These are phyloP conservation scores for Arthrobotrys sphaeroides DNA, from an alignment of 2,329 filamentous ascomycete species.

Conservation along the genomic window DNA sequence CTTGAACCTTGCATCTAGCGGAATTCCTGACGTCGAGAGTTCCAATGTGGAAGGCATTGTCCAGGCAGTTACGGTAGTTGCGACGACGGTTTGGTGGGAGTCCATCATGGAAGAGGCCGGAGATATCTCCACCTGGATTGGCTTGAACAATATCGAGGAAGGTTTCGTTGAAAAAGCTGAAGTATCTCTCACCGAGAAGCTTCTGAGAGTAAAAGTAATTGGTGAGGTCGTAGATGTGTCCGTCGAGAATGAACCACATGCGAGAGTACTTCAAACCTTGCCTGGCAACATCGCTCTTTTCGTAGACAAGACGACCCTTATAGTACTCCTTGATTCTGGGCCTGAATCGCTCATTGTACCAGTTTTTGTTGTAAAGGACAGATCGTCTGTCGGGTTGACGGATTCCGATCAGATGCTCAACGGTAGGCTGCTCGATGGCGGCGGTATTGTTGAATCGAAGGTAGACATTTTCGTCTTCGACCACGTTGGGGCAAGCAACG, in stretches of 20 bases:
- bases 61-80: slow-evolving; percentile 81
- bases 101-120: slow-evolving; percentile 69
- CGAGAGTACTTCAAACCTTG: slow-evolving; percentile 75
- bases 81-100: slow-evolving; percentile 64
- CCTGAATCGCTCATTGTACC: slow-evolving; percentile 80
- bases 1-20: slow-evolving; percentile 83
- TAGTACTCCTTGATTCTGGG: slow-evolving; percentile 85
- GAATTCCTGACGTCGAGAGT: slow-evolving; percentile 83
- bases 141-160: slow-evolving; percentile 75
- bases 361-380: slow-evolving; percentile 71
- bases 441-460: slow-evolving; percentile 73
- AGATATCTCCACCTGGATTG: slow-evolving; percentile 83
- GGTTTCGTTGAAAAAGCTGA: slow-evolving; percentile 76
- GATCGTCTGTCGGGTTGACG: slow-evolving; percentile 68
- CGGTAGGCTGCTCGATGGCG: slow-evolving; percentile 65
- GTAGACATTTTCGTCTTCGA: slow-evolving; percentile 67
- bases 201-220: slow-evolving; percentile 76
- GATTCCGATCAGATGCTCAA: slow-evolving; percentile 76
- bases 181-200: slow-evolving; percentile 61
- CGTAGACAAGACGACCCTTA: slow-evolving; percentile 84
- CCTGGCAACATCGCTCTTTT: slow-evolving; percentile 67
- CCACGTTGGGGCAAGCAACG: slow-evolving; percentile 77
- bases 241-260: slow-evolving; percentile 81
- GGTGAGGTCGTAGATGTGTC: slow-evolving; percentile 85
- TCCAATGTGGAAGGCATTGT: slow-evolving; percentile 84